Percentiles rank a stretch among this genome's conserved stretches.
These are phyloP conservation scores for Nigrospora oryzae DNA, from an alignment of 2,329 filamentous ascomycete genomes.

Conservation along the genomic window DNA sequence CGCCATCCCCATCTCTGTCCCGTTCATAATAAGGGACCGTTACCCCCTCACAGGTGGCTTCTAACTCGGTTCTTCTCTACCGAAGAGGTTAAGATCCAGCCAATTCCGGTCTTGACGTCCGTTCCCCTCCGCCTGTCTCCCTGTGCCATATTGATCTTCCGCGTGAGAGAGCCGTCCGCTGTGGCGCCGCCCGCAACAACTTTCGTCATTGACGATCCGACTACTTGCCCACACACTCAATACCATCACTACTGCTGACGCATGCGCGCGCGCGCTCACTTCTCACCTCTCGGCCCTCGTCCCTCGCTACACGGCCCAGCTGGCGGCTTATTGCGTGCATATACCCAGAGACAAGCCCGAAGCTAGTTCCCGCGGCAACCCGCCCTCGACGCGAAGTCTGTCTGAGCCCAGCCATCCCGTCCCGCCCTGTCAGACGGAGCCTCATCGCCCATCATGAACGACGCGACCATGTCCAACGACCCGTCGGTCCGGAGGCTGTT, in stretches of 20 bases:
- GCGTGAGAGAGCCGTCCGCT: too few species aligned
- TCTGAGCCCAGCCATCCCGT: too few species aligned
- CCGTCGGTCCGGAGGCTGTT: slow-evolving; percentile 52
- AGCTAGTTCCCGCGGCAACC: too few species aligned
- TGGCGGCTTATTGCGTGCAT: too few species aligned
- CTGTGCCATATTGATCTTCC: background rate
- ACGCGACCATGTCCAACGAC: slow-evolving; percentile 50
- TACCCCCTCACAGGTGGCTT: slow-evolving; percentile 17
- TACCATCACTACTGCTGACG: too few species aligned
- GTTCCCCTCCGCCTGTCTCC: background rate
- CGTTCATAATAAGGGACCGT: slow-evolving; percentile 14
- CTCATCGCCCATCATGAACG: background rate
- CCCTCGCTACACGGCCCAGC: too few species aligned
- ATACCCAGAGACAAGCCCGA: too few species aligned
- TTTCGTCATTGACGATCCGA: background rate
- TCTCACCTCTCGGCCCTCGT: too few species aligned
- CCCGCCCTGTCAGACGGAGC: too few species aligned
- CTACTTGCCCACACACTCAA: too few species aligned
- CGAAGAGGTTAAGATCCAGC: slow-evolving; percentile 9
- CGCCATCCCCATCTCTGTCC: slow-evolving; percentile 9
- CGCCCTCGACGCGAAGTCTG: too few species aligned
- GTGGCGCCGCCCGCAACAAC: background rate
- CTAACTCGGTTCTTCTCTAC: slow-evolving; percentile 12
- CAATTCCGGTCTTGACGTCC: slow-evolving; percentile 3
- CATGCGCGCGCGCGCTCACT: too few species aligned